Conservation (phyloP, 192 early-diverging fungal genomes). For the Dispira simplex region DNA sequence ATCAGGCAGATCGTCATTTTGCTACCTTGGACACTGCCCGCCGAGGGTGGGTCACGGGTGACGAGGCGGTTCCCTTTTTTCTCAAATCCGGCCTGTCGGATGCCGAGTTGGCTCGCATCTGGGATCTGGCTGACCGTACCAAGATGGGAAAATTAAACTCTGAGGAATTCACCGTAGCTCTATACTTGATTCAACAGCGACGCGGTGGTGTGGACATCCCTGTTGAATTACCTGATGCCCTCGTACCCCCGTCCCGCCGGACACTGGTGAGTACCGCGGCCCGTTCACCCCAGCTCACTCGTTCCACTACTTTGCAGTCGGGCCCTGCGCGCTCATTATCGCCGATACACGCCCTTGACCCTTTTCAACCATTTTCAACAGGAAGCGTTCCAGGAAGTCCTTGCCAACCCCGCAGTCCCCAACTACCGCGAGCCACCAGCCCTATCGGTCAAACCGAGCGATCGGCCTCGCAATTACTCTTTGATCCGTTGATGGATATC, state of each 20-base stretch:
- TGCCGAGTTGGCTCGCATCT: conserved; percentile 53
- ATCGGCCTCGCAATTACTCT: background rate
- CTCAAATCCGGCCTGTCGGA: conserved; percentile 59
- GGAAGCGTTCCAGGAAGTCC: background rate
- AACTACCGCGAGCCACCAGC: background rate
- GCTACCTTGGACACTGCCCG: conserved; percentile 46
- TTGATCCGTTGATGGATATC: background rate
- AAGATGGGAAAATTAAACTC: conserved; percentile 39
- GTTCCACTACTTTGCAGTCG: background rate
- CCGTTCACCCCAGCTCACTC: background rate
- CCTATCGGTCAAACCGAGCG: background rate
- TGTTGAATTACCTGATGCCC: conserved; percentile 21
- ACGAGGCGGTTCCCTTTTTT: conserved; percentile 63
- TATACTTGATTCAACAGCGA: conserved; percentile 56
- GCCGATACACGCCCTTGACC: background rate
- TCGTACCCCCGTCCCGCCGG: conserved; percentile 26
- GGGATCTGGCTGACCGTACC: conserved; percentile 56
- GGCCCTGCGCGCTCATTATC: background rate
- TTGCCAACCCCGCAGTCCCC: background rate
- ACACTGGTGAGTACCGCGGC: conserved; percentile 16
- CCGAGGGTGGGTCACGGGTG: conserved; percentile 48
- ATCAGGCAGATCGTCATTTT: conserved; percentile 63
- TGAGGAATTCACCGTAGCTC: conserved; percentile 68
- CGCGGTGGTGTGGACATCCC: conserved; percentile 36
- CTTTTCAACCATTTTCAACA: background rate